Percentiles rank a stretch among this genome's conserved stretches.
Conservation (phyloP, 768 basidiomycete species). For the Leucosporidium creatinivorum region DNA sequence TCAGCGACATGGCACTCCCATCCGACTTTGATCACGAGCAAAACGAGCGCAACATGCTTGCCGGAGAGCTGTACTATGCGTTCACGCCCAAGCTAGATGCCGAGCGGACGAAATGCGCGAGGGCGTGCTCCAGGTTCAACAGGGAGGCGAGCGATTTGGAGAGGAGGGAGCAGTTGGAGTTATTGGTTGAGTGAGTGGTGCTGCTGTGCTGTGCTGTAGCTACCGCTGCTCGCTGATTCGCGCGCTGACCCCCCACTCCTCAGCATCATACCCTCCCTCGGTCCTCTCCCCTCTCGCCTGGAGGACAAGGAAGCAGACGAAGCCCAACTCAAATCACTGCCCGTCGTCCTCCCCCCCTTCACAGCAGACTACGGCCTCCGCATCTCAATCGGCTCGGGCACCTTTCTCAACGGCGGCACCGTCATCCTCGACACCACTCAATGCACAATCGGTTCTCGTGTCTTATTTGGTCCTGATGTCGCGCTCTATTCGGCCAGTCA, state of each 20-base stretch:
- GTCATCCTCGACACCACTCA: conserved; percentile 20
- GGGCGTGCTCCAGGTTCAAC: conserved; percentile 21
- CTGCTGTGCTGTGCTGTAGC: too few relatives aligned
- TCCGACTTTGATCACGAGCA: neutral
- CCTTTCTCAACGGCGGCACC: conserved; percentile 18
- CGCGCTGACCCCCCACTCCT: neutral
- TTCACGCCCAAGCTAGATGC: conserved; percentile 24
- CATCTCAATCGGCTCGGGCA: neutral
- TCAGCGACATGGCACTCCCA: neutral
- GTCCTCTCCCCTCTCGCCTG: conserved; percentile 6
- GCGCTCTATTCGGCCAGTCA: conserved; percentile 32
- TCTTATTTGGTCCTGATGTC: conserved; percentile 41
- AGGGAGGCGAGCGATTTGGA: neutral
- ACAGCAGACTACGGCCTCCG: conserved; percentile 19
- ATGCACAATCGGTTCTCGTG: conserved; percentile 40
- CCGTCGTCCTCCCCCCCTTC: conserved; percentile 24
- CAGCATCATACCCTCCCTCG: conserved; percentile 10
- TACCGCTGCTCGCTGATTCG: too few relatives aligned
- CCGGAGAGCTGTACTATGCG: conserved; percentile 25
- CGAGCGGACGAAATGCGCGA: neutral
- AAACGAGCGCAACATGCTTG: neutral
- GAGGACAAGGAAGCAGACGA: conserved; percentile 19
- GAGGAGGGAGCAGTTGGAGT: conserved; percentile 23
- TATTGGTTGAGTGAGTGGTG: conserved; percentile 11
- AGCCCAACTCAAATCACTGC: conserved; percentile 6